phyloP scores from a whole-genome alignment of 345 rosid genomes.

The Lenwebbia sp. region DNA sequence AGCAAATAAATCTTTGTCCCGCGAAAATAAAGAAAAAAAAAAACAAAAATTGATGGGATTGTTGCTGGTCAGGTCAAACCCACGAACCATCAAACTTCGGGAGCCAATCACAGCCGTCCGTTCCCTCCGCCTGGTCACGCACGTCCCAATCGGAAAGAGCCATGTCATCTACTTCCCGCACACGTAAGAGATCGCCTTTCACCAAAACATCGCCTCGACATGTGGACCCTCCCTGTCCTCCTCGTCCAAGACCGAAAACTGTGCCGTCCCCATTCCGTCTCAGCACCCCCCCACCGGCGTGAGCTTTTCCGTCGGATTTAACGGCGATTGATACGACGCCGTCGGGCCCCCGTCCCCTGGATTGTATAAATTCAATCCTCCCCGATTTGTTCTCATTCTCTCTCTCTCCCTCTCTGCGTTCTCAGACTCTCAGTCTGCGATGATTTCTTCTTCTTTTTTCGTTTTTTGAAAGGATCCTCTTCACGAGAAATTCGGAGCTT shows the following conservation, averaged over 20 bases:
- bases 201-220: slow-evolving; percentile 24
- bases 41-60: slow-evolving; percentile 17
- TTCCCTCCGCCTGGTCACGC: not conserved
- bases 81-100: not conserved
- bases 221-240: slow-evolving; percentile 53
- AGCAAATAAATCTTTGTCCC: not conserved
- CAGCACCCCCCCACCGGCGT: not conserved
- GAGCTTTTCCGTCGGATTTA: slow-evolving; percentile 29
- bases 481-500: slow-evolving; percentile 21
- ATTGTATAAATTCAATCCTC: slow-evolving; percentile 22
- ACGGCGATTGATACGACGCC: slow-evolving; percentile 30
- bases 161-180: slow-evolving; percentile 25
- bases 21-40: not conserved
- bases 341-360: slow-evolving; percentile 10
- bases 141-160: slow-evolving; percentile 3
- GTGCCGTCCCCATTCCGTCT: not conserved
- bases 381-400: slow-evolving; percentile 1
- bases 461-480: not conserved
- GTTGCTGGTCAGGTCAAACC: slow-evolving; percentile 13
- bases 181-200: slow-evolving; percentile 42
- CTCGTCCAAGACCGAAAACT: slow-evolving; percentile 18
- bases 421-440: slow-evolving; percentile 9
- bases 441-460: not conserved
- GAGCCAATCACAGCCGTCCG: slow-evolving; percentile 6
- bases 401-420: not conserved